These are phyloP conservation scores for Linderniella brevidens DNA, from an alignment of 257 asterid species.

Conservation along the genomic window DNA sequence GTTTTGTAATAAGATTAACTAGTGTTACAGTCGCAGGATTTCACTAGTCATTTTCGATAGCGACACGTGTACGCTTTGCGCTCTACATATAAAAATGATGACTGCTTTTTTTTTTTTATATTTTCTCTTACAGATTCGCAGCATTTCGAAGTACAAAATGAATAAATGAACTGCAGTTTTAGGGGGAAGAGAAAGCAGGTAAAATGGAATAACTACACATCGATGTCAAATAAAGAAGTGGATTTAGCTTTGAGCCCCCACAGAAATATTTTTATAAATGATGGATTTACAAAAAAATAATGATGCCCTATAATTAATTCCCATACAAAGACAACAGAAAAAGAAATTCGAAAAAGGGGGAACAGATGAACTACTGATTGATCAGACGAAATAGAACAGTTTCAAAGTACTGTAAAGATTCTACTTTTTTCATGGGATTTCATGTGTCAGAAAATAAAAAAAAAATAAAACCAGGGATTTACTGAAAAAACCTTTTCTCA, in stretches of 20 bases:
- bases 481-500: too few relatives aligned
- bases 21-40: neutral
- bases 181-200: slow-evolving; percentile 40
- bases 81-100: slow-evolving; percentile 5
- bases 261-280: too few relatives aligned
- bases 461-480: too few relatives aligned
- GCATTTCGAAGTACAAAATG: slow-evolving; percentile 4
- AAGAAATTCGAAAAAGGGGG: slow-evolving; percentile 1
- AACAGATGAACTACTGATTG: too few relatives aligned
- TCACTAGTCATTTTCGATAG: too few relatives aligned
- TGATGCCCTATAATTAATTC: too few relatives aligned
- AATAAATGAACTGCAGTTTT: slow-evolving; percentile 36
- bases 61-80: neutral
- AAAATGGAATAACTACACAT: neutral
- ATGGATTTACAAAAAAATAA: too few relatives aligned
- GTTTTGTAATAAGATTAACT: slow-evolving; percentile 1
- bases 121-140: slow-evolving; percentile 19
- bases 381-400: too few relatives aligned
- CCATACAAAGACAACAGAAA: slow-evolving; percentile 2
- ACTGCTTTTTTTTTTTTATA: slow-evolving; percentile 9
- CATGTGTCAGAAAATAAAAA: too few relatives aligned
- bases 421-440: slow-evolving; percentile 14
- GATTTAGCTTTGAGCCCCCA: too few relatives aligned
- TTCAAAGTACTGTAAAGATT: slow-evolving; percentile 33
- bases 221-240: too few relatives aligned